These are phyloP conservation scores for Phascolomyces articulosus DNA, from an alignment of 371 early-diverging fungal species.

Conservation along the genomic window DNA sequence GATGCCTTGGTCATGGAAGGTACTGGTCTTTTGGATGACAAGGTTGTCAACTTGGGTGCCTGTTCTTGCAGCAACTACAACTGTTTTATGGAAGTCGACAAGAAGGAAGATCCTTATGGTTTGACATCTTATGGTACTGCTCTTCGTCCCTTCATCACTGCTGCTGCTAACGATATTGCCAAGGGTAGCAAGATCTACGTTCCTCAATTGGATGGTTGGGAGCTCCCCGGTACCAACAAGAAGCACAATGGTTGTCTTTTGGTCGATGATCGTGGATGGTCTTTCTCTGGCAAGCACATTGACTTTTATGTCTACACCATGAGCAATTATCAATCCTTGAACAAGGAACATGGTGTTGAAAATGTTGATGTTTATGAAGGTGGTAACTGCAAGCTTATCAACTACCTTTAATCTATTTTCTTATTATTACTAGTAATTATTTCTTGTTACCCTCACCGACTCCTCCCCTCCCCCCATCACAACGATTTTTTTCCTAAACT, in stretches of 20 bases:
- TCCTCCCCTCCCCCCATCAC: neutral
- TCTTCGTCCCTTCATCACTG: conserved; percentile 28
- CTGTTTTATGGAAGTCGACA: conserved; percentile 31
- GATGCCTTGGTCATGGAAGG: conserved; percentile 37
- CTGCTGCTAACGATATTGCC: conserved; percentile 28
- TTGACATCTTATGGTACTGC: conserved; percentile 24
- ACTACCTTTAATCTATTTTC: conserved; percentile 23
- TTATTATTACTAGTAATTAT: neutral
- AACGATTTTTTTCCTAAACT: neutral
- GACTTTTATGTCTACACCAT: conserved; percentile 30
- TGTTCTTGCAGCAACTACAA: conserved; percentile 30
- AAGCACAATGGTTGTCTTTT: conserved; percentile 37
- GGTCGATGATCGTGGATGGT: conserved; percentile 38
- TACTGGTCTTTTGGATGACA: conserved; percentile 23
- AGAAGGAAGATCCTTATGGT: conserved; percentile 27
- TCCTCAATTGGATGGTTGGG: conserved; percentile 27
- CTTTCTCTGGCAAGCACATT: conserved; percentile 30
- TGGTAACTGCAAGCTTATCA: conserved; percentile 31
- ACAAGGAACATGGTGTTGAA: conserved; percentile 23
- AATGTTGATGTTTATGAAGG: conserved; percentile 34
- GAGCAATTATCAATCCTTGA: conserved; percentile 28
- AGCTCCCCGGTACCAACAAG: conserved; percentile 24
- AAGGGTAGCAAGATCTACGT: conserved; percentile 39
- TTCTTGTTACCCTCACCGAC: neutral
- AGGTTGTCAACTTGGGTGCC: conserved; percentile 30